Evolutionary conservation across 1,139 yeast species (phyloP), one percentile per base, ranked within the genome.

Genomic region (Debaryomyces subglobosus): DNA sequence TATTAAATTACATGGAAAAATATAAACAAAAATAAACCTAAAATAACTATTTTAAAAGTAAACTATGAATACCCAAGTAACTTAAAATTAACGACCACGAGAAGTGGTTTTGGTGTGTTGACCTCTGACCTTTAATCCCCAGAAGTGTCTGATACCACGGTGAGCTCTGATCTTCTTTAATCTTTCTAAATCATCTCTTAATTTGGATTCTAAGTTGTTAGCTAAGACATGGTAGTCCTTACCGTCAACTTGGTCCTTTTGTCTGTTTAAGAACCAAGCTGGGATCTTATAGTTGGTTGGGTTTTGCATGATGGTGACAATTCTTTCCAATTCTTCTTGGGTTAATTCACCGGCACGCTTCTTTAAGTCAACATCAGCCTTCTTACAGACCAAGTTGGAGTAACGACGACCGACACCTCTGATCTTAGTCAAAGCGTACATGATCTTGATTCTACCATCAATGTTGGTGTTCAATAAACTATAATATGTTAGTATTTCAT

Each of bases 381-480:
- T 95, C 89, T 95, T 95, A 86, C 98, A 95, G 75, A 94, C 97
- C 84, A 95, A 85, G 94, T 94, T 95, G 81, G 99, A 85, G 89
- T 94, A 95, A 85, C 99, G 96, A 82, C 98, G 96, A 83, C 99
- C 99, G 74, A 95, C 98, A 90, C 99, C 99, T 85, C 97, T 89
- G 75, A 95, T 95, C 82, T 92, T 89, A 86, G 99, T 92, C 84
- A 95, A 85, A 79, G 99, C 99, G 89, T 91, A 95, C 95, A 94
- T 95, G 81, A 95, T 87, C 89, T 95, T 95, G 86, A 92, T 92
- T 90, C 96, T 91, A 88, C 99, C 99, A 82, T 95, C 99, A 78
- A 95, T 97, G 92, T 95, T 95, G 84, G 99, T 95, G 89, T 95
- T 94, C 84, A 94, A 91, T 84, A 94, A 89, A 91, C 97, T 87